phyloP scores from a whole-genome alignment of 176 grass and related monocot genomes.

The Juncus effusus region DNA sequence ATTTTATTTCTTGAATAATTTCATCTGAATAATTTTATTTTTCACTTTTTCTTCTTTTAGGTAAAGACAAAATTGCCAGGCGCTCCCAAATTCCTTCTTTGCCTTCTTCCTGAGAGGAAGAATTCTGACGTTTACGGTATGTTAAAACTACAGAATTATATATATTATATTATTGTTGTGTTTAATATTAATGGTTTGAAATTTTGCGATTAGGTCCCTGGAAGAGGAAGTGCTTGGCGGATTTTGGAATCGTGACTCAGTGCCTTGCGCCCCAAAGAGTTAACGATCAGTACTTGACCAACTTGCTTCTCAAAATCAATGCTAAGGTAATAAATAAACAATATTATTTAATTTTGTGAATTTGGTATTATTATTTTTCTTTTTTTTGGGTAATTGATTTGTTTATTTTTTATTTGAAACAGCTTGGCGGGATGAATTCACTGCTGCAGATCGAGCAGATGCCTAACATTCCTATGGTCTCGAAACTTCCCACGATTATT shows the following conservation, averaged over 20 bases:
- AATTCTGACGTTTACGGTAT: constrained; percentile 93
- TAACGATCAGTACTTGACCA: constrained; percentile 90
- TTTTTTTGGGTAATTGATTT: background rate
- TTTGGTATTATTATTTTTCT: background rate
- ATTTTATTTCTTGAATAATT: no score
- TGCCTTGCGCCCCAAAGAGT: constrained; percentile 82
- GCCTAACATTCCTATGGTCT: constrained; percentile 57
- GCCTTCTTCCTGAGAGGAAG: constrained; percentile 80
- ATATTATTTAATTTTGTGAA: background rate
- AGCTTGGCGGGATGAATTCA: constrained; percentile 87
- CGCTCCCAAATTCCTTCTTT: constrained; percentile 62
- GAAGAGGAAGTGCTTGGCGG: constrained; percentile 83
- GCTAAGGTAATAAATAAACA: constrained; percentile 46
- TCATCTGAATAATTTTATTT: no score
- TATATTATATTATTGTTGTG: background rate
- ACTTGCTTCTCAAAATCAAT: constrained; percentile 85
- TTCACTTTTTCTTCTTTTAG: background rate
- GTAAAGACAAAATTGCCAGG: constrained; percentile 61
- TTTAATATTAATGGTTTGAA: no score
- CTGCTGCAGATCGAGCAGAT: constrained; percentile 50
- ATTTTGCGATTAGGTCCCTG: constrained; percentile 56
- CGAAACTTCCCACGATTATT: constrained; percentile 63
- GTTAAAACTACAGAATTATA: constrained; percentile 13
- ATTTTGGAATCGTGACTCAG: constrained; percentile 91
- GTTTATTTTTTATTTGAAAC: background rate